Base-by-base conservation (phyloP, 2,329 filamentous ascomycete genomes). In the Hypomyces rosellus region DNA sequence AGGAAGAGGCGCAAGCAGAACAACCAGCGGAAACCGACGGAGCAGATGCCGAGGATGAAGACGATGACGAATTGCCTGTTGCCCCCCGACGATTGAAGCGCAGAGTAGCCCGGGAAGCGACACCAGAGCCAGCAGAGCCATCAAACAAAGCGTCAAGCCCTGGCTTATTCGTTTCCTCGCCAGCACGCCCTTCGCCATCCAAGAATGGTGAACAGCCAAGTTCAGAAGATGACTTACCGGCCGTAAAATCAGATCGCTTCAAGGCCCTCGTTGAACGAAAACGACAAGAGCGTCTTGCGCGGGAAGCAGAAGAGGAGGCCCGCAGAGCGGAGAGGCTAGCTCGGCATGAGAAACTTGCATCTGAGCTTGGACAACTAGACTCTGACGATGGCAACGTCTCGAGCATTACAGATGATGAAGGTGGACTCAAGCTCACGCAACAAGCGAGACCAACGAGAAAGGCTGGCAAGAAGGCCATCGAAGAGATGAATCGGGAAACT, bases 401-500 rank as follows among this genome's bases (percentile, higher is more conserved):
- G n/a, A 74, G 77, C 51, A 75, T 81, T 45, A 77, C 74, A 2
- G 82, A 86, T 52, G 82, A 82, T 34, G 82, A 82, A 22, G 79
- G 74, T 38, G 84, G 77, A n/a, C 75, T 74, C 40, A 81, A 74
- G 54, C 71, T 93, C 41, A 88, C 86, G 0, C 87, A 91, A 62
- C 73, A 79, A 37, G 75, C 78, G 22, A 82, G 85, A 4, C 85
- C 89, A 5, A 78, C 81, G 9, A 81, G 93, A 12, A 95, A 93
- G 65, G 91, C 93, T 0, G 92, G 91, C 72, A 97, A 92, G 72
- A 96, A 90, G 69, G 93, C 93, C 0, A 66, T 96, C 39, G 89
- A 96, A 64, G 92, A 97, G 59, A 96, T 99, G 86, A 86, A 87
- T 60, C 82, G 89, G 51, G 93, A 99, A 69, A 96, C 92, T 1